These are phyloP conservation scores for Penicillium ochrochloron DNA, from an alignment of 495 filamentous ascomycete species.

Conservation along the genomic window DNA sequence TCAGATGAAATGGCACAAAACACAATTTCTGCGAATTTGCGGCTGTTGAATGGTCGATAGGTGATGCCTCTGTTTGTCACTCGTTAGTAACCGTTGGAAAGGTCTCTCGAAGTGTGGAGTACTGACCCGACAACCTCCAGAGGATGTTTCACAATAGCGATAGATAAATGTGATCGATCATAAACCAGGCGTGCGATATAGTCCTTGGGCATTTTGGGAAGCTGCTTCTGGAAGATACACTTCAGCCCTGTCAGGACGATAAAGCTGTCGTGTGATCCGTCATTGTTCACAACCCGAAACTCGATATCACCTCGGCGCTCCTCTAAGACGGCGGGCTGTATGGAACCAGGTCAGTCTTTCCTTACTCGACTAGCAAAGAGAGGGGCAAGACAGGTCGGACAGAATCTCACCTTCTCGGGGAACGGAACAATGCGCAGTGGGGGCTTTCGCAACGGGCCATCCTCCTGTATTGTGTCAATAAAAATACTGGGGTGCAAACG, in stretches of 20 bases:
- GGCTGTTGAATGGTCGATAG: constrained; percentile 91
- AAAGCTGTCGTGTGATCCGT: constrained; percentile 81
- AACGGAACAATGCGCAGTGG: constrained; percentile 68
- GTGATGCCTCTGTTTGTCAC: constrained; percentile 76
- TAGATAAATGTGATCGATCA: constrained; percentile 92
- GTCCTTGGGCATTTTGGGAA: constrained; percentile 99
- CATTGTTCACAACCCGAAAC: constrained; percentile 98
- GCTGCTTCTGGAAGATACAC: constrained; percentile 97
- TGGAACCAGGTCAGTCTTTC: constrained; percentile 10
- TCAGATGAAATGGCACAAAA: constrained; percentile 98
- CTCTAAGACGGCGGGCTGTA: constrained; percentile 84
- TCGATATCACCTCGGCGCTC: constrained; percentile 96
- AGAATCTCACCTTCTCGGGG: constrained; percentile 72
- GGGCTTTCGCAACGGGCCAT: constrained; percentile 39
- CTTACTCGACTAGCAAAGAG: neutral
- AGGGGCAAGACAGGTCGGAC: constrained; percentile 1
- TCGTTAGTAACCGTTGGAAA: constrained; percentile 24
- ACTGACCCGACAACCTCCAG: constrained; percentile 84
- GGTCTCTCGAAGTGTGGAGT: neutral
- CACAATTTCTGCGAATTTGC: constrained; percentile 96
- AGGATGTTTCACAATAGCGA: constrained; percentile 96
- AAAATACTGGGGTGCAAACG: neutral
- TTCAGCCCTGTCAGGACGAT: constrained; percentile 96
- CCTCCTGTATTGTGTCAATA: constrained; percentile 29
- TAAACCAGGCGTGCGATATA: constrained; percentile 98